Evolutionary conservation across 2,329 filamentous ascomycete genomes (phyloP).

Genomic region (Penicillium sp.): DNA sequence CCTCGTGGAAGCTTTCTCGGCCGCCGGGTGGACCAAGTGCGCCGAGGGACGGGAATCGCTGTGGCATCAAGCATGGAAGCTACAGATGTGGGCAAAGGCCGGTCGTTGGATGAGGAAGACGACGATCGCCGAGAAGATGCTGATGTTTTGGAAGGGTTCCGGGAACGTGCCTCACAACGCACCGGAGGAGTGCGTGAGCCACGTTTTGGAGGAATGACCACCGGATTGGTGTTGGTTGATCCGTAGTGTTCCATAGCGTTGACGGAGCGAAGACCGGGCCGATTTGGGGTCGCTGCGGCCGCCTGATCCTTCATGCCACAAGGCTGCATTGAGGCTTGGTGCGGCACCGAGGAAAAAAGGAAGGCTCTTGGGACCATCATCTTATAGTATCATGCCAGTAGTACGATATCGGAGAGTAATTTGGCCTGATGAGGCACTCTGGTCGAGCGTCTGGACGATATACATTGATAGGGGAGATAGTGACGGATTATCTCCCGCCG

Average conservation of each 20-base stretch:
- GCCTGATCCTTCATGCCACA: constrained; percentile 10
- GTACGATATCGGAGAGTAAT: constrained; percentile 14
- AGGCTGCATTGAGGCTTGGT: constrained; percentile 21
- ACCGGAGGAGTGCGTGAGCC: constrained; percentile 22
- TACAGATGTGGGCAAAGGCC: constrained; percentile 54
- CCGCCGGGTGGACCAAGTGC: constrained; percentile 39
- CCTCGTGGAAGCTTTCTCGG: constrained; percentile 41
- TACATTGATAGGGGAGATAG: constrained; percentile 34
- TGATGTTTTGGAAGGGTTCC: constrained; percentile 19
- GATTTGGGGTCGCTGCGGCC: constrained; percentile 11
- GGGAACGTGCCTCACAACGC: constrained; percentile 20
- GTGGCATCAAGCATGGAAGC: constrained; percentile 59
- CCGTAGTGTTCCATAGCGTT: constrained; percentile 8
- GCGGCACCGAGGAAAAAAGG: constrained; percentile 34
- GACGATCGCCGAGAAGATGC: constrained; percentile 26
- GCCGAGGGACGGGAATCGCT: constrained; percentile 54
- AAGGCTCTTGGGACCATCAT: constrained; percentile 47
- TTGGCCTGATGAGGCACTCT: constrained; percentile 41
- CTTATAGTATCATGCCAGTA: constrained; percentile 21
- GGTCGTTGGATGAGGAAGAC: constrained; percentile 30
- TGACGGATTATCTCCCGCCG: constrained; percentile 11
- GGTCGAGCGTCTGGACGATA: constrained; percentile 40
- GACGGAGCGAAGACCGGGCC: constrained; percentile 16
- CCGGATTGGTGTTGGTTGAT: constrained; percentile 31
- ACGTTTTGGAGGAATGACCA: constrained; percentile 38